Evolutionary conservation across 2,329 filamentous ascomycete genomes (phyloP).

Genomic region (Xylaria sp.): DNA sequence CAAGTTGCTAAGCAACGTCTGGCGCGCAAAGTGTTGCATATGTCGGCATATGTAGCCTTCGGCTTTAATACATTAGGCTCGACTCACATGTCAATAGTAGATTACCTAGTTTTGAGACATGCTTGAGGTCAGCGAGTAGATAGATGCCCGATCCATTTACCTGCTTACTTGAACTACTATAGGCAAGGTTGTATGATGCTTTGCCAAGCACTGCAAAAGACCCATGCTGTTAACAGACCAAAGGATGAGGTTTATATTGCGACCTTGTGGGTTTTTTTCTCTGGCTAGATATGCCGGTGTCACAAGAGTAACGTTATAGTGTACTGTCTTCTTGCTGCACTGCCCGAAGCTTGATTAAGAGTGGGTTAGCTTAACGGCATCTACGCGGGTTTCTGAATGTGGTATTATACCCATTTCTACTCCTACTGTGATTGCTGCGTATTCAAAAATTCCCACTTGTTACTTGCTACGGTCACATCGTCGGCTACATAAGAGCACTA

Average conservation of each 20-base stretch:
- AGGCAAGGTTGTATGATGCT: conserved; percentile 5
- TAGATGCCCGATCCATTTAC: conserved; percentile 6
- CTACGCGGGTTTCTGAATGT: background rate
- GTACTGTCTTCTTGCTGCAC: background rate
- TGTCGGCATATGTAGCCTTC: conserved; percentile 2
- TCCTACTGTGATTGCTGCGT: background rate
- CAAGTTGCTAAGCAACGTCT: background rate
- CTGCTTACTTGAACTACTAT: background rate
- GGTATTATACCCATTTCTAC: background rate
- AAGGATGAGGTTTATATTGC: background rate
- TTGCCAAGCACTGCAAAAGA: conserved; percentile 14
- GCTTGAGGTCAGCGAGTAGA: conserved; percentile 1
- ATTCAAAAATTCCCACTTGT: background rate
- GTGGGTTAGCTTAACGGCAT: background rate
- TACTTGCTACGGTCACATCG: background rate
- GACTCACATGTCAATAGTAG: conserved; percentile 11
- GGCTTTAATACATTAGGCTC: conserved; percentile 12
- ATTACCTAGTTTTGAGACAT: conserved; percentile 3
- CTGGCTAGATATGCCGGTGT: background rate
- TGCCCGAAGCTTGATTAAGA: background rate
- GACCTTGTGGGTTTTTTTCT: background rate
- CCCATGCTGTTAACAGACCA: background rate
- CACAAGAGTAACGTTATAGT: conserved; percentile 8
- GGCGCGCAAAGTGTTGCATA: background rate
- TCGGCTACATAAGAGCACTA: too few species aligned